A percentile compares a stretch with the other conserved stretches of the same genome.
These are phyloP conservation scores for Carex sylvatica DNA, from an alignment of 202 grass and related monocot genomes.

Conservation along the genomic window DNA sequence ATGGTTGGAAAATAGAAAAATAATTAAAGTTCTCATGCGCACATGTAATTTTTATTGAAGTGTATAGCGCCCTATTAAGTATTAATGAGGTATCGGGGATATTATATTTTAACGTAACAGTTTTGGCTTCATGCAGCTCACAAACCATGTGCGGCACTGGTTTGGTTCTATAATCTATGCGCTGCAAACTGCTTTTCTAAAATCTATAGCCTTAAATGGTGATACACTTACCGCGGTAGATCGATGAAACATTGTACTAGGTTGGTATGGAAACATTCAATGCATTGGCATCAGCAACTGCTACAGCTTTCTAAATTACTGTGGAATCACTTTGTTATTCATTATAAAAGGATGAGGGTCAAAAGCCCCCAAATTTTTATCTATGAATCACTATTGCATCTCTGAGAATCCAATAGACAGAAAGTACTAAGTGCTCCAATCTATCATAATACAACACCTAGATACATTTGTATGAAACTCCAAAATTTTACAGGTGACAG, in stretches of 20 bases:
- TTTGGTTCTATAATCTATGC: no score
- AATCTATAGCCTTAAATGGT: no score
- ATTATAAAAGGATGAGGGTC: background rate
- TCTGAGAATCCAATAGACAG: background rate
- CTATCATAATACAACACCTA: background rate
- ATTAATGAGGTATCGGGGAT: background rate
- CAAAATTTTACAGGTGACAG: background rate
- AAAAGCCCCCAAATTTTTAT: background rate
- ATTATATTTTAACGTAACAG: no score
- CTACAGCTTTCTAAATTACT: background rate
- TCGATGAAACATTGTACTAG: no score
- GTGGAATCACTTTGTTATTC: background rate
- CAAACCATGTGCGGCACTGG: no score
- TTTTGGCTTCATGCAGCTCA: no score
- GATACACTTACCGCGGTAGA: no score
- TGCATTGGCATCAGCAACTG: background rate
- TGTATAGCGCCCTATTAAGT: background rate
- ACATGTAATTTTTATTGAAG: background rate
- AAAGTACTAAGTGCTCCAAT: background rate
- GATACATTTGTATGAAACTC: background rate
- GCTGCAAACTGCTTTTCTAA: no score
- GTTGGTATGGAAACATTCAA: no score
- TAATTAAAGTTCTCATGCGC: background rate
- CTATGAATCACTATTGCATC: background rate
- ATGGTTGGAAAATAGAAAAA: no score